These are phyloP conservation scores for Leccinellum albellum DNA, from an alignment of 768 basidiomycete genomes.

Conservation along the genomic window DNA sequence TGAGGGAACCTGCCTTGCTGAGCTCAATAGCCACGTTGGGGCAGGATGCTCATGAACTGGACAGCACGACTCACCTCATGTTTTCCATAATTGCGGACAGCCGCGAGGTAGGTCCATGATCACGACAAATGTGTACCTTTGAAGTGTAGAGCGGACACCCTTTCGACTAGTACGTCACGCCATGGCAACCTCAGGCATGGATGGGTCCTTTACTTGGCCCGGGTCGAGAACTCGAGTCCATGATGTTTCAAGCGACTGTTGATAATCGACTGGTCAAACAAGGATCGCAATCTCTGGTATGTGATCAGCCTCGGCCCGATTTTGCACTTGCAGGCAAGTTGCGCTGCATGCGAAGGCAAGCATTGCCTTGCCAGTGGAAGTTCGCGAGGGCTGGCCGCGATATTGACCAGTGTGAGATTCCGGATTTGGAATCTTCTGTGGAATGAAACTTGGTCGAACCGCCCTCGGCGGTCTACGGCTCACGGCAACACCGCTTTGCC, in stretches of 20 bases:
- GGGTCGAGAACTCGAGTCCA: slow-evolving; percentile 3
- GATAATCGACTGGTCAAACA: slow-evolving; percentile 13
- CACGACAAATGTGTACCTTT: slow-evolving; percentile 30
- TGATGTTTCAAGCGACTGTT: slow-evolving; percentile 1
- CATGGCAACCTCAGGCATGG: slow-evolving; percentile 20
- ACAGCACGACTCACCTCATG: slow-evolving; percentile 36
- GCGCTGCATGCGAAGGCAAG: slow-evolving; percentile 9
- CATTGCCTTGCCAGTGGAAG: slow-evolving; percentile 12
- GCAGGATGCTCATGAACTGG: slow-evolving; percentile 31
- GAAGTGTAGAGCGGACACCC: slow-evolving; percentile 19
- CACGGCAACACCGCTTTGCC: slow-evolving; percentile 8
- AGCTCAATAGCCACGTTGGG: slow-evolving; percentile 35
- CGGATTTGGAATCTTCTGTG: slow-evolving; percentile 28
- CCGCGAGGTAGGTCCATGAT: slow-evolving; percentile 33
- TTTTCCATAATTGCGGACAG: slow-evolving; percentile 34
- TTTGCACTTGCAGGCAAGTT: neutral
- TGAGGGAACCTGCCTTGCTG: slow-evolving; percentile 31
- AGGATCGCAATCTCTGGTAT: slow-evolving; percentile 8
- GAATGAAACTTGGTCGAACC: slow-evolving; percentile 16
- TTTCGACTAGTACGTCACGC: slow-evolving; percentile 23
- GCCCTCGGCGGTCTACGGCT: neutral
- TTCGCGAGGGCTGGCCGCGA: slow-evolving; percentile 2
- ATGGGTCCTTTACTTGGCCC: neutral
- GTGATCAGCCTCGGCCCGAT: slow-evolving; percentile 1
- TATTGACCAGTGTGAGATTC: slow-evolving; percentile 7